These are phyloP conservation scores for Diddensiella caesifluorescens DNA, from an alignment of 805 yeast genomes.

Conservation along the genomic window DNA sequence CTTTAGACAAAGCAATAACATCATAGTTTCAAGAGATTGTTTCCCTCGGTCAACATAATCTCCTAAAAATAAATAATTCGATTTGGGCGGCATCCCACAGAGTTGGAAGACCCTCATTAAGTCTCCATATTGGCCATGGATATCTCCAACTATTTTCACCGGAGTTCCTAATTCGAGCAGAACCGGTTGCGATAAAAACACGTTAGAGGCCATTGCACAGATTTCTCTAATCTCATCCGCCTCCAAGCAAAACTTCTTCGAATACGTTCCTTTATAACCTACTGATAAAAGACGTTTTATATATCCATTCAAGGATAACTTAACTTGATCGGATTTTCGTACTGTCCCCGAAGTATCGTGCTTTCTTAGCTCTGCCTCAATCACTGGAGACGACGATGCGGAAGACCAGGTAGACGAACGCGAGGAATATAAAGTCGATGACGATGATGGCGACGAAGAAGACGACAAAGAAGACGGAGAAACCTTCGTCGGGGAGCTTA, in stretches of 20 bases:
- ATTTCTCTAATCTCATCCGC: slow-evolving; percentile 74
- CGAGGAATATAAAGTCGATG: too few relatives aligned
- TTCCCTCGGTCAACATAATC: slow-evolving; percentile 96
- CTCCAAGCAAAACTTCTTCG: slow-evolving; percentile 76
- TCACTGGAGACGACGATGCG: neutral
- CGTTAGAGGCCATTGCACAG: slow-evolving; percentile 76
- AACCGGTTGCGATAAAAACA: slow-evolving; percentile 82
- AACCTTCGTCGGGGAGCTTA: neutral
- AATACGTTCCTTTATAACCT: slow-evolving; percentile 68
- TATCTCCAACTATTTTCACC: slow-evolving; percentile 84
- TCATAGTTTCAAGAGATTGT: slow-evolving; percentile 84
- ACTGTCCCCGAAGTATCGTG: too few relatives aligned
- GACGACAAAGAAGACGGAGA: slow-evolving; percentile 6
- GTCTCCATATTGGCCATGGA: slow-evolving; percentile 91
- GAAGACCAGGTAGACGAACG: slow-evolving; percentile 1
- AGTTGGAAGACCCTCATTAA: slow-evolving; percentile 78
- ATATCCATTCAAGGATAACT: neutral
- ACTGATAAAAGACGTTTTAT: slow-evolving; percentile 84
- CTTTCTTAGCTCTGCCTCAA: too few relatives aligned
- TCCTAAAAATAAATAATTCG: slow-evolving; percentile 84
- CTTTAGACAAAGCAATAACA: slow-evolving; percentile 77
- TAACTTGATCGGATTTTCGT: neutral
- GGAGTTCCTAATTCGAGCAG: slow-evolving; percentile 77
- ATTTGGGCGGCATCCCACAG: slow-evolving; percentile 90
- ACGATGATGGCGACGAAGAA: slow-evolving; percentile 5